Base-by-base conservation (phyloP, 371 early-diverging fungal genomes). In the Amoeboaphelidium protococcarum region DNA sequence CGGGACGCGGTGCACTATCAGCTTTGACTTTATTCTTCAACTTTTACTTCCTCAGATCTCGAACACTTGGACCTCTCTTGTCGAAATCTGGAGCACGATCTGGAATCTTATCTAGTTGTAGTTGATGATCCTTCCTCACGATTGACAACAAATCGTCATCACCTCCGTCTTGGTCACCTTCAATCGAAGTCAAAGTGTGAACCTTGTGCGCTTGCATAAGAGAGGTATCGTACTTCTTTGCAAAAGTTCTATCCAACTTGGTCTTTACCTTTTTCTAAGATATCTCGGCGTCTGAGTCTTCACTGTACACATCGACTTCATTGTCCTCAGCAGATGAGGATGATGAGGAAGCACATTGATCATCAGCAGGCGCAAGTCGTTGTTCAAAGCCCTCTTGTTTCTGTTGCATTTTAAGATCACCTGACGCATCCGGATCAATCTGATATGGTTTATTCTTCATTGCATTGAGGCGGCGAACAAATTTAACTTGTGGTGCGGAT, bases 401-500 rank as follows among this genome's bases (percentile, higher is more conserved):
- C n/a, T n/a, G n/a, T n/a, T n/a, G n/a, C n/a, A n/a, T n/a, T n/a
- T n/a, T n/a, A n/a, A n/a, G n/a, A n/a, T n/a, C n/a, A n/a, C n/a
- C n/a, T n/a, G n/a, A n/a, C n/a, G n/a, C n/a, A n/a, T n/a, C n/a
- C n/a, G n/a, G n/a, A n/a, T n/a, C n/a, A n/a, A n/a, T n/a, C n/a
- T n/a, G n/a, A n/a, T n/a, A n/a, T n/a, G n/a, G n/a, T n/a, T n/a
- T n/a, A n/a, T n/a, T n/a, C n/a, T n/a, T n/a, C n/a, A n/a, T n/a
- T n/a, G n/a, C n/a, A n/a, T n/a, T n/a, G n/a, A n/a, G n/a, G n/a
- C n/a, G n/a, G n/a, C n/a, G n/a, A 16, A 83, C 59, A 61, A 91
- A 90, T 60, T 80, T 84, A 58, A 94, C 81, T 59, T 78, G 76
- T 37, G 95, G 95, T 16, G 84, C 76, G 54, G 90, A 91, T 2